Evolutionary conservation across 2,329 filamentous ascomycete species (phyloP), one percentile per base, ranked within the genome.

Genomic region (Exserohilum rostratum): DNA sequence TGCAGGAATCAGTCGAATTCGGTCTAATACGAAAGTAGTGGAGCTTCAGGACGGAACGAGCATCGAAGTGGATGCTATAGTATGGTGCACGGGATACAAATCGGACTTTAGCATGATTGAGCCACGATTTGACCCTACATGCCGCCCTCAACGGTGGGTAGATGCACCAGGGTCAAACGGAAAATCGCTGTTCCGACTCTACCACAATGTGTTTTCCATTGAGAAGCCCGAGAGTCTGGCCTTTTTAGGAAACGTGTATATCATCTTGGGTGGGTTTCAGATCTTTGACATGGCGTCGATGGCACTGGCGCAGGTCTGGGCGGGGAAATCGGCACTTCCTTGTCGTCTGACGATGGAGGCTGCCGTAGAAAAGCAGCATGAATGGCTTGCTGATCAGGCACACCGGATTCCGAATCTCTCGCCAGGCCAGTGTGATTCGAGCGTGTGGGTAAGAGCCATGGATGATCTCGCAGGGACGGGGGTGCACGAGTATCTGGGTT

Each of bases 281-380:
- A 55, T 61, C 7, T 67, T 62, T 42, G 80, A 82, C 53, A 66
- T 83, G 33, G 74, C 72, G 4, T 68, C 74, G 34, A 80, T 80
- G 78, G 77, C 76, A 2, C 61, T 82, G 5, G 74, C 77, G 0
- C 79, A 81, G 50, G 65, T 80, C 13, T 83, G 77, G 75, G 71
- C 73, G 3, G 77, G 76, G 1, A 69, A 66, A 2, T 73, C 72
- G 0, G 18, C 44, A 0, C 70, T 83, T 0, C 80, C 80, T 0
- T 53, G 74, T 0, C 40, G 47, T 2, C 27, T 45, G 0, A 70
- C 70, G 1, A 82, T 82, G 55, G 22, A 48, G 2, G 13, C 17
- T 2, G 56, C 51, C 2, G 58, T 67, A 1, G 33, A 50, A 6
- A 27, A 49, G 10, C 57, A 66, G 22, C 64, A 66, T 22, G 12